These are phyloP conservation scores for Cyclocybe cylindracea DNA, from an alignment of 768 basidiomycete genomes.

Conservation along the genomic window DNA sequence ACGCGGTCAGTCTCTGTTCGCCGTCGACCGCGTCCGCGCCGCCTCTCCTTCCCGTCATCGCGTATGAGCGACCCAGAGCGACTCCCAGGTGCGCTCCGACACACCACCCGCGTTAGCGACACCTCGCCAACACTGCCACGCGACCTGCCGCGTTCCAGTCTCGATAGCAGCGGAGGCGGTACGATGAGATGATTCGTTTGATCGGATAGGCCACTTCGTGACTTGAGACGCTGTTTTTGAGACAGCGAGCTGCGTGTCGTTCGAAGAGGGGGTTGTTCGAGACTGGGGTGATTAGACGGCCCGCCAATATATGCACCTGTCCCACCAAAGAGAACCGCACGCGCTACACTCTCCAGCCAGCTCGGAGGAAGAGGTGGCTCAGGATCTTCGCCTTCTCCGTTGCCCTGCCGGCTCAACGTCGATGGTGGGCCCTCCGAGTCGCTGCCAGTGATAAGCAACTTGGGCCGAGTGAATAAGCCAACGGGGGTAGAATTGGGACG, in stretches of 20 bases:
- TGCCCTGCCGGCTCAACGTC: slow-evolving; percentile 15
- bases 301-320: slow-evolving; percentile 47
- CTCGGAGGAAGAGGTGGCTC: slow-evolving; percentile 54
- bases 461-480: slow-evolving; percentile 8
- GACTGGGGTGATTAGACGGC: slow-evolving; percentile 22
- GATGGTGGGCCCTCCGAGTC: slow-evolving; percentile 19
- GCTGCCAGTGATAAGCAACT: slow-evolving; percentile 32
- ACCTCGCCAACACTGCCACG: slow-evolving; percentile 41
- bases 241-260: slow-evolving; percentile 42
- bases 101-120: slow-evolving; percentile 57
- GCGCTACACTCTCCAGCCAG: slow-evolving; percentile 75
- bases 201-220: slow-evolving; percentile 33
- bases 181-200: slow-evolving; percentile 32
- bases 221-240: slow-evolving; percentile 21
- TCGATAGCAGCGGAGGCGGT: slow-evolving; percentile 39
- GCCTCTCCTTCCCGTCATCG: slow-evolving; percentile 23
- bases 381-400: slow-evolving; percentile 30
- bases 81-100: slow-evolving; percentile 71
- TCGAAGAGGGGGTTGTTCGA: slow-evolving; percentile 20
- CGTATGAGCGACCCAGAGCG: slow-evolving; percentile 50
- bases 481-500: slow-evolving; percentile 33
- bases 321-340: slow-evolving; percentile 59
- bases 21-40: slow-evolving; percentile 17
- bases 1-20: slow-evolving; percentile 38
- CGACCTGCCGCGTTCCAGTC: slow-evolving; percentile 35